Evolutionary conservation across 176 grass and related monocot species (phyloP).

Genomic region (Avena sativa): DNA sequence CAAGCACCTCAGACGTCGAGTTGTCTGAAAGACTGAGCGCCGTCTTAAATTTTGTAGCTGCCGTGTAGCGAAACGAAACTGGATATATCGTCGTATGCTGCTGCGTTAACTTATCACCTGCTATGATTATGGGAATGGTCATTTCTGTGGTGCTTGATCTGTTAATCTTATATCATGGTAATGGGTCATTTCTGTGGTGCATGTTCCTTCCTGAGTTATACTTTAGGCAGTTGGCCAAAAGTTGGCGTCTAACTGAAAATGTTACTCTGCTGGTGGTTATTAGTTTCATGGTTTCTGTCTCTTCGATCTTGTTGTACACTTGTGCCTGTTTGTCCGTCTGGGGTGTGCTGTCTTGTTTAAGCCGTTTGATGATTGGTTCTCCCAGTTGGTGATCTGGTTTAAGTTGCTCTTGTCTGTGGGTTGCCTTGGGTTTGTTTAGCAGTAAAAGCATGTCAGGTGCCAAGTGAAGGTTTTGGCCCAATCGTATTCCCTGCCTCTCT

Average conservation of each 20-base stretch:
- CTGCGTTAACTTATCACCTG: conserved; percentile 38
- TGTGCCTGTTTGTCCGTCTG: not conserved
- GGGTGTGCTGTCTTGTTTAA: not conserved
- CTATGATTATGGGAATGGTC: conserved; percentile 18
- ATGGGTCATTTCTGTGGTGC: not conserved
- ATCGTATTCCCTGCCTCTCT: too few species aligned
- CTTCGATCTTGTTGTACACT: not conserved
- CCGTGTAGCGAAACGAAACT: conserved; percentile 49
- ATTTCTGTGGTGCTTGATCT: conserved; percentile 3
- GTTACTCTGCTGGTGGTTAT: not conserved
- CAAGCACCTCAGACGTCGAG: conserved; percentile 13
- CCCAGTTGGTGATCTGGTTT: not conserved
- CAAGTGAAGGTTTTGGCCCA: not conserved
- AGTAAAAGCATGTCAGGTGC: not conserved
- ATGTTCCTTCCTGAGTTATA: not conserved
- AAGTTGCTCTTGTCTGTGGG: not conserved
- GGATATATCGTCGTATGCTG: conserved; percentile 31
- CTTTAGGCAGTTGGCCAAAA: not conserved
- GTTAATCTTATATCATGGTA: not conserved
- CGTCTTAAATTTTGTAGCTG: conserved; percentile 61
- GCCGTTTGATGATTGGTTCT: not conserved
- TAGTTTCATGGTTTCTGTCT: not conserved
- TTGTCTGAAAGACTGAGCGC: conserved; percentile 29
- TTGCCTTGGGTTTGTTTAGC: not conserved
- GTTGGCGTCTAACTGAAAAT: not conserved